These are phyloP conservation scores for Globisporangium nodosum DNA, from an alignment of 352 stramenopile species.

Conservation along the genomic window DNA sequence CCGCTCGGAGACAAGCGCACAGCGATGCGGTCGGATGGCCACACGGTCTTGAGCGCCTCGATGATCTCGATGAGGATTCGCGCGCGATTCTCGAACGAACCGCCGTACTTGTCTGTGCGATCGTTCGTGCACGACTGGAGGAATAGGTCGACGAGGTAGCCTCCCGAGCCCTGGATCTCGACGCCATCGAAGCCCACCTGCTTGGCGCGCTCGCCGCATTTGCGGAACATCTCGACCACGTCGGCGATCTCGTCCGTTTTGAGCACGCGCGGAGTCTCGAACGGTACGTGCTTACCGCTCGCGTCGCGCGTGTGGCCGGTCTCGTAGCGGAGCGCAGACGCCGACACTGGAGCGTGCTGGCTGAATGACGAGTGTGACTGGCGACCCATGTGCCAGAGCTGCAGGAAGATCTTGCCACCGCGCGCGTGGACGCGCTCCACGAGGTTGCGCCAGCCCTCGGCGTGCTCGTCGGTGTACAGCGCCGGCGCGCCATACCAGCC, in stretches of 20 bases:
- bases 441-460: conserved; percentile 22
- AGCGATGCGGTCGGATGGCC: conserved; percentile 8
- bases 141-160: conserved; percentile 87
- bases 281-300: neutral
- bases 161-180: conserved; percentile 83
- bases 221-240: conserved; percentile 29
- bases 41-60: conserved; percentile 21
- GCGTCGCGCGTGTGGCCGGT: neutral
- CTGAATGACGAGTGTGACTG: conserved; percentile 28
- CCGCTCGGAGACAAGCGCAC: conserved; percentile 14
- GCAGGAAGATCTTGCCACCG: conserved; percentile 42
- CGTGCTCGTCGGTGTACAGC: conserved; percentile 17
- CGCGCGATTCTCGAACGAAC: conserved; percentile 55
- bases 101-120: conserved; percentile 70
- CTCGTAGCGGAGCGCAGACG: conserved; percentile 26
- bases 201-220: conserved; percentile 1
- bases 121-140: conserved; percentile 53
- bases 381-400: conserved; percentile 66
- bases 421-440: conserved; percentile 42
- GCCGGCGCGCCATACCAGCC: conserved; percentile 3
- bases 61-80: conserved; percentile 50
- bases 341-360: neutral
- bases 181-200: conserved; percentile 61
- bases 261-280: conserved; percentile 2
- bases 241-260: conserved; percentile 11